Percentiles rank a stretch among this genome's conserved stretches.
phyloP scores from a whole-genome alignment of 768 basidiomycete species.

The Leccinum aurantiacum region DNA sequence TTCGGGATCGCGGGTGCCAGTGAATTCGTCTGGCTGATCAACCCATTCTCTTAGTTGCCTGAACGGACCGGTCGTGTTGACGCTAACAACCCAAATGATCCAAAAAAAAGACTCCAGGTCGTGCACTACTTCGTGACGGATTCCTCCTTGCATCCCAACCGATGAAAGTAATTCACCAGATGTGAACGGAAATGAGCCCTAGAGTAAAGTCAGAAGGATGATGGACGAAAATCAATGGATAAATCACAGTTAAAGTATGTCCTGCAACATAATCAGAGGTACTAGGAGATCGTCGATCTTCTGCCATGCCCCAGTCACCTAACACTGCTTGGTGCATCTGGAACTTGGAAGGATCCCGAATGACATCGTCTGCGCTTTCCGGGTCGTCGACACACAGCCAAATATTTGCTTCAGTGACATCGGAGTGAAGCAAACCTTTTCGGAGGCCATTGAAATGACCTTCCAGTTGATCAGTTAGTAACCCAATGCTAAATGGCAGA shows the following conservation, averaged over 20 bases:
- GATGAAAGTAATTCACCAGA: not conserved
- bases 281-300: not conserved
- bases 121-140: not conserved
- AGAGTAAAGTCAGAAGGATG: not conserved
- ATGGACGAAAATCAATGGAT: not conserved
- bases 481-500: too few species aligned
- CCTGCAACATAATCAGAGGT: not conserved
- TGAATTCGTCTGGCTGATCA: not conserved
- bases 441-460: not conserved
- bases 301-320: not conserved
- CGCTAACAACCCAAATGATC: not conserved
- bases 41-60: not conserved
- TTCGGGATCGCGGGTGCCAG: not conserved
- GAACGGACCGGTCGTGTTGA: not conserved
- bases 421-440: not conserved
- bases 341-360: not conserved
- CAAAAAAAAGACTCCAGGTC: not conserved
- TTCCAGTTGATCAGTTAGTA: not conserved
- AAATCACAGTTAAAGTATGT: not conserved
- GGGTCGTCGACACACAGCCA: not conserved
- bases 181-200: not conserved
- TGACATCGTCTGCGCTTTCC: not conserved
- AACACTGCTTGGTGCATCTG: not conserved
- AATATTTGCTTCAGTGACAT: not conserved
- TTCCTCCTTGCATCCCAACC: not conserved